Conservation (phyloP, 805 yeast species). For the Pichia eremophila region DNA sequence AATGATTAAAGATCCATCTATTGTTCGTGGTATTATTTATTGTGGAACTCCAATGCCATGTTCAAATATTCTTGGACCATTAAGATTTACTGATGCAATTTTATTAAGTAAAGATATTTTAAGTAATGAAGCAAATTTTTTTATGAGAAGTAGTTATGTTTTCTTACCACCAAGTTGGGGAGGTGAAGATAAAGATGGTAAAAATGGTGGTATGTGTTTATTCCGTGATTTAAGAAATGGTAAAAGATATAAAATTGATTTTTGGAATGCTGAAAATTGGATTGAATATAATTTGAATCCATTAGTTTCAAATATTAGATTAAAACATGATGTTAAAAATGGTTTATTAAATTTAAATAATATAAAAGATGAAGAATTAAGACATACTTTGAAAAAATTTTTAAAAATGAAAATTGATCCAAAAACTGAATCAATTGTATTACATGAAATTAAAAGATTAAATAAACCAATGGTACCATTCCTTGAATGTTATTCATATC, state of each 20-base stretch:
- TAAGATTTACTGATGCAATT: conserved; percentile 74
- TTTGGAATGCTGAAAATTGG: conserved; percentile 77
- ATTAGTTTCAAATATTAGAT: conserved; percentile 37
- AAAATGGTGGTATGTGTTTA: conserved; percentile 45
- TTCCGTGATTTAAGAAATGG: conserved; percentile 56
- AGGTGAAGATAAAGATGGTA: conserved; percentile 8
- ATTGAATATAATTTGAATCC: conserved; percentile 67
- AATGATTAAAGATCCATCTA: conserved; percentile 53
- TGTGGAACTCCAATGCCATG: conserved; percentile 82
- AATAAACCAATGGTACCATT: conserved; percentile 8
- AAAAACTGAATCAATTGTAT: conserved; percentile 3
- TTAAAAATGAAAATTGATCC: conserved; percentile 4
- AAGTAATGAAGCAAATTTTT: conserved; percentile 74
- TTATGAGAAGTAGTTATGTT: conserved; percentile 77
- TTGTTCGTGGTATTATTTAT: conserved; percentile 68
- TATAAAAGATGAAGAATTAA: conserved; percentile 1
- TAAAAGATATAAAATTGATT: conserved; percentile 46
- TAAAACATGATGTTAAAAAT: conserved; percentile 7
- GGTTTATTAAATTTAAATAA: not conserved
- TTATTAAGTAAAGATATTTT: conserved; percentile 63
- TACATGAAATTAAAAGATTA: conserved; percentile 6
- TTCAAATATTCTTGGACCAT: conserved; percentile 78
- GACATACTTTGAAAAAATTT: not conserved
- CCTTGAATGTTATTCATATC: conserved; percentile 36
- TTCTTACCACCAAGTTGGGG: conserved; percentile 64